Evolutionary conservation across 2,329 filamentous ascomycete species (phyloP), one percentile per base, ranked within the genome.

Genomic region (Colletotrichum spinosum): DNA sequence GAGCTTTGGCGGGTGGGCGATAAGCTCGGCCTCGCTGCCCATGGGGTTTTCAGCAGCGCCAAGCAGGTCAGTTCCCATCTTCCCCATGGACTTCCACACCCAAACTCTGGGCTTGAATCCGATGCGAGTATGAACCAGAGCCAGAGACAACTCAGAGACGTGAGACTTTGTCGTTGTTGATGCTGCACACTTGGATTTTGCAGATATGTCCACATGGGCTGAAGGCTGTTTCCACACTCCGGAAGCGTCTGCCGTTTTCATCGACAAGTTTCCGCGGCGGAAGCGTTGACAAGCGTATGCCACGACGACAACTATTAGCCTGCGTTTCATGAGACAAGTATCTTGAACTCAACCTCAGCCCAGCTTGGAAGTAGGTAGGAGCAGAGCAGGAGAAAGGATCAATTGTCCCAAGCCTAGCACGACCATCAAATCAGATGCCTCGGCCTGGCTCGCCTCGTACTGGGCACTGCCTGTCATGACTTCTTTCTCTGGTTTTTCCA

Each of bases 281-380:
- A 25, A 48, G 62, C 57, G 56, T 45, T 65, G 57, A 65, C 46
- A 62, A 57, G 62, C 58, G 62, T 46, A 55, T 65, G 62, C 52
- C 52, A 65, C 58, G 62, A 62, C 39, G 53, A 62, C 57, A 65
- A 56, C 17, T 17, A 17, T 17, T 56, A 65, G 52, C 33, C 58
- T 39, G 46, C 52, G 56, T 62, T 62, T 65, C 62, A 65, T 65
- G 45, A 55, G 57, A 62, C 57, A 56, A 17, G 39, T 65, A 17
- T 15, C 48, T 10, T 50, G 46, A 65, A 61, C 58, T 52, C 56
- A 42, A 65, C 46, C 57, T 56, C 57, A 55, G 35, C 39, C 51
- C 34, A 62, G 41, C 39, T 56, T 37, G 45, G 39, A 2, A 17
- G 15, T 17, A 17, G 17, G 17, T 17, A 17, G 17, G 17, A 17